phyloP scores from a whole-genome alignment of 75 land plant genomes.

The Pseudotsuga menziesii region DNA sequence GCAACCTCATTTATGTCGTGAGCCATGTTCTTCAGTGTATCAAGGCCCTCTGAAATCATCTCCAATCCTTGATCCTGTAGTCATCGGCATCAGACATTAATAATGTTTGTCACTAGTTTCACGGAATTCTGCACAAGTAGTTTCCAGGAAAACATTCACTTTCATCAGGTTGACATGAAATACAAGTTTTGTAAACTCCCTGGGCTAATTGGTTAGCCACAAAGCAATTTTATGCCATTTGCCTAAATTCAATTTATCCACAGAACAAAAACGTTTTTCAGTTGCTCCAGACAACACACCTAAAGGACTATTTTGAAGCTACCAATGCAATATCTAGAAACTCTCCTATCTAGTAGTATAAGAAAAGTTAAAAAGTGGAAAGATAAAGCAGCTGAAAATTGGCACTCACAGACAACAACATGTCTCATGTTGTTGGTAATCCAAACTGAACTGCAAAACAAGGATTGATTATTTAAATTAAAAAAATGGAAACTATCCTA shows the following conservation, averaged over 20 bases:
- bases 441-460: too few species aligned
- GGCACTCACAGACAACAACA: too few species aligned
- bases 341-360: too few species aligned
- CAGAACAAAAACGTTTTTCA: too few species aligned
- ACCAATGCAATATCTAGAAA: too few species aligned
- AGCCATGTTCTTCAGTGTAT: slow-evolving; percentile 81
- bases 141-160: neutral
- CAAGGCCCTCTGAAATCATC: slow-evolving; percentile 61
- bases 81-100: slow-evolving; percentile 2
- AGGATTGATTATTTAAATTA: too few species aligned
- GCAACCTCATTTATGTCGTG: slow-evolving; percentile 79
- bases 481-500: too few species aligned
- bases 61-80: slow-evolving; percentile 81
- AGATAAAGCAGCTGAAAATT: too few species aligned
- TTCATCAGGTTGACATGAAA: neutral
- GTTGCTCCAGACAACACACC: too few species aligned
- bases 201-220: neutral
- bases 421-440: too few species aligned
- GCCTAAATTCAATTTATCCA: neutral
- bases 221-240: neutral
- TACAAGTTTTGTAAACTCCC: neutral
- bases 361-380: too few species aligned
- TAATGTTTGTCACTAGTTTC: neutral
- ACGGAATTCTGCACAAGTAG: neutral
- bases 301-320: too few species aligned